phyloP scores from a whole-genome alignment of 345 rosid genomes.

The Linum lewisii region DNA sequence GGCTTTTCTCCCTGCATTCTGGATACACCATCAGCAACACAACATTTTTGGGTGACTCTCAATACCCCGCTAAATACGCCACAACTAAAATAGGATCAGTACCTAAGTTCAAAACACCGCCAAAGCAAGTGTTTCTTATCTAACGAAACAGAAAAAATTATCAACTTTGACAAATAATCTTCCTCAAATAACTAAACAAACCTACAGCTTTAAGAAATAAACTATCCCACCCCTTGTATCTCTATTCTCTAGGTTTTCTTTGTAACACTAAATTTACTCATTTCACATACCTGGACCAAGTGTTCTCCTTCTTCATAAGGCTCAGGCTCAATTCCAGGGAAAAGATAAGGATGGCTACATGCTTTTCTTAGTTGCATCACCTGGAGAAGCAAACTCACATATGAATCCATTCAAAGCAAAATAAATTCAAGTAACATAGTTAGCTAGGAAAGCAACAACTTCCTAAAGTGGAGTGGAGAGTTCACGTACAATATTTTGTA shows the following conservation, averaged over 20 bases:
- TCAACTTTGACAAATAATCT: neutral
- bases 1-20: too few relatives aligned
- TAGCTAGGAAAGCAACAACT: slow-evolving; percentile 5
- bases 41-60: neutral
- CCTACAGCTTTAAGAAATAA: neutral
- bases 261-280: too few relatives aligned
- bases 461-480: neutral
- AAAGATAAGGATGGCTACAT: slow-evolving; percentile 91
- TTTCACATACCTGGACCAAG: slow-evolving; percentile 56
- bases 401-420: neutral
- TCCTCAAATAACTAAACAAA: neutral
- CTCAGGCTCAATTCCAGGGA: slow-evolving; percentile 89
- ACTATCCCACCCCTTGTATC: neutral
- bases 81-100: too few relatives aligned
- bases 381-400: slow-evolving; percentile 24
- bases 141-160: too few relatives aligned
- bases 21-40: neutral
- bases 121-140: too few relatives aligned
- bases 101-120: too few relatives aligned
- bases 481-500: slow-evolving; percentile 67
- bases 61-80: too few relatives aligned
- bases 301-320: slow-evolving; percentile 94
- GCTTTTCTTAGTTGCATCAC: slow-evolving; percentile 85
- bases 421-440: slow-evolving; percentile 9
- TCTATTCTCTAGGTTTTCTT: neutral